These are phyloP conservation scores for Ganoderma meredithae DNA, from an alignment of 1,284 basidiomycete species.

Conservation along the genomic window DNA sequence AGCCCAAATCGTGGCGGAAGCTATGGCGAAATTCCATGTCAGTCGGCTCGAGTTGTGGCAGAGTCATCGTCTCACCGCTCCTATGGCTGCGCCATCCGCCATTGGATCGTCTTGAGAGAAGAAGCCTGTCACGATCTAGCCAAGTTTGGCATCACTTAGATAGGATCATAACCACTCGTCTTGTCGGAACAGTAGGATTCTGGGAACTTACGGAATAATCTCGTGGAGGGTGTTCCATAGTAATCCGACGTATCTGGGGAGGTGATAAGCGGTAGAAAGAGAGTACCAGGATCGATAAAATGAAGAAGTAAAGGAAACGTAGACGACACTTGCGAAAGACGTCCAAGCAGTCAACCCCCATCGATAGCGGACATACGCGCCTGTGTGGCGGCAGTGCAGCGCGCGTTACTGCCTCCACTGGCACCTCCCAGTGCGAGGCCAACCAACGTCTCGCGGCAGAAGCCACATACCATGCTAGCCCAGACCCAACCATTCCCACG, in stretches of 20 bases:
- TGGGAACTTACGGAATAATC: constrained; percentile 12
- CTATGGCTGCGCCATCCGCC: constrained; percentile 34
- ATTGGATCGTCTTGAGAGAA: constrained; percentile 43
- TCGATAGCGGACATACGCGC: background rate
- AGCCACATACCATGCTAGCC: too few species aligned
- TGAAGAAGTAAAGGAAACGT: background rate
- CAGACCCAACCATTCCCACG: background rate
- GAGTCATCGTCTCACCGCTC: constrained; percentile 34
- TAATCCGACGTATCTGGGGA: background rate
- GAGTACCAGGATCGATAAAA: background rate
- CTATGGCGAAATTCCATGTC: constrained; percentile 41
- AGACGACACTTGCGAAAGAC: background rate
- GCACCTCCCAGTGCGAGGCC: too few species aligned
- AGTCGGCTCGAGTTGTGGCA: background rate
- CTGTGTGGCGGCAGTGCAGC: too few species aligned
- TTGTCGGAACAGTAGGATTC: background rate
- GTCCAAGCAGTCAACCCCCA: background rate
- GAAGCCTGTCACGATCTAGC: constrained; percentile 42
- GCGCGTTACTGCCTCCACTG: too few species aligned
- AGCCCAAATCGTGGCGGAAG: constrained; percentile 70
- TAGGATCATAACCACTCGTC: background rate
- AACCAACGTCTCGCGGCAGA: too few species aligned
- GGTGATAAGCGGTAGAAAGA: background rate
- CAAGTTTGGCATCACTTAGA: background rate
- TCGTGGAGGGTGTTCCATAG: constrained; percentile 1